Conservation (phyloP, 2,329 filamentous ascomycete species). For the Beauveria bassiana region DNA sequence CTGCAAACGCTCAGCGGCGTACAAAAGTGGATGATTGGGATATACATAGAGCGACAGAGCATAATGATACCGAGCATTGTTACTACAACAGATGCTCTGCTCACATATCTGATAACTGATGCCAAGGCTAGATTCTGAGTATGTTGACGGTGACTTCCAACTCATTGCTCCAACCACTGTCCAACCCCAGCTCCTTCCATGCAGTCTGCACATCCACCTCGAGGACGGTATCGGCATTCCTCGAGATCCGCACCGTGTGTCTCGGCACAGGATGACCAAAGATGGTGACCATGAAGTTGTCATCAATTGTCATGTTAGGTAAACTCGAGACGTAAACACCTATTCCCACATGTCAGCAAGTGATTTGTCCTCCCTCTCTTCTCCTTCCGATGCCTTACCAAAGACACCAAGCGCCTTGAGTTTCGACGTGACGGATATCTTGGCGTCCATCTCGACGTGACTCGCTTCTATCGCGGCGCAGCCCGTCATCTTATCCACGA, state of each 20-base stretch:
- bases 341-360: neutral
- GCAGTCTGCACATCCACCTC: conserved; percentile 70
- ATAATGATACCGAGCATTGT: neutral
- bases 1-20: neutral
- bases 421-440: conserved; percentile 56
- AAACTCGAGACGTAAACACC: conserved; percentile 73
- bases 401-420: conserved; percentile 74
- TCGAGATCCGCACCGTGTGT: conserved; percentile 54
- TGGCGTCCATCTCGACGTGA: conserved; percentile 45
- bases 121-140: neutral
- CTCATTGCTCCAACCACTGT: conserved; percentile 74
- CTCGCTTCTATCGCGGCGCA: conserved; percentile 65
- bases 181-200: conserved; percentile 66
- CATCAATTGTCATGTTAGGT: conserved; percentile 48
- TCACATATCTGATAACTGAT: neutral
- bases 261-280: conserved; percentile 61
- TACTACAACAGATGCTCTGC: neutral
- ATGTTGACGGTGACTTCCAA: conserved; percentile 53
- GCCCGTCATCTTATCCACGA: conserved; percentile 85
- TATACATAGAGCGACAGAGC: neutral
- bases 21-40: neutral
- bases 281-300: conserved; percentile 68
- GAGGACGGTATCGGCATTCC: conserved; percentile 50
- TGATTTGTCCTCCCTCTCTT: neutral
- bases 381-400: conserved; percentile 38